These are phyloP conservation scores for Starmerella davenportii DNA, from an alignment of 805 yeast species.

Conservation along the genomic window DNA sequence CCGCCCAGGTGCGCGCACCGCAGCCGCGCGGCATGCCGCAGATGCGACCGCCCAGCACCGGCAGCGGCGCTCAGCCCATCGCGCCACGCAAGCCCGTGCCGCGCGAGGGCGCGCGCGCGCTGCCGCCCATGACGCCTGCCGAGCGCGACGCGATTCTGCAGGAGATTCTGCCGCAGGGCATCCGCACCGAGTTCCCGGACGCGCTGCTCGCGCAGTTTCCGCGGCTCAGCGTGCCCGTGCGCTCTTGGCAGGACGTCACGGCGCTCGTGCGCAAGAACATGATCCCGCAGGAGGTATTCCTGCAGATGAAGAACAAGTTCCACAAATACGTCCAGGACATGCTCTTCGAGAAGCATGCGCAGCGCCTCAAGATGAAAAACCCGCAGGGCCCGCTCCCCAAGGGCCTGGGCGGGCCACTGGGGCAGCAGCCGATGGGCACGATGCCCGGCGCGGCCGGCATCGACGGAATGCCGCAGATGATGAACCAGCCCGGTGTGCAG, in stretches of 20 bases:
- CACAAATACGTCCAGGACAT: constrained; percentile 18
- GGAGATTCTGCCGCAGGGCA: constrained; percentile 16
- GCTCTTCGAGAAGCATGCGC: not conserved
- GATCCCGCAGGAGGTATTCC: constrained; percentile 18
- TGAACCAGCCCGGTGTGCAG: too few species aligned
- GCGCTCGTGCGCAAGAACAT: constrained; percentile 26
- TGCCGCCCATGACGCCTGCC: constrained; percentile 4
- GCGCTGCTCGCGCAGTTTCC: constrained; percentile 50
- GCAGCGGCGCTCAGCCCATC: not conserved
- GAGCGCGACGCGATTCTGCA: constrained; percentile 7
- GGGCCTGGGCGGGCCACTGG: constrained; percentile 7
- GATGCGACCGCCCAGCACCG: not conserved
- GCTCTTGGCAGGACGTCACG: constrained; percentile 66
- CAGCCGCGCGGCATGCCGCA: not conserved
- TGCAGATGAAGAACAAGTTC: constrained; percentile 16
- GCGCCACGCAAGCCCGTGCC: not conserved
- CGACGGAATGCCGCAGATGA: too few species aligned
- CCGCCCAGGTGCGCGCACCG: not conserved
- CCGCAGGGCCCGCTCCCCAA: constrained; percentile 8
- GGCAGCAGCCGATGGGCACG: too few species aligned
- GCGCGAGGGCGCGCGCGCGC: not conserved
- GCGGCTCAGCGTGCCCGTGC: constrained; percentile 56
- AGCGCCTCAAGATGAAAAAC: not conserved
- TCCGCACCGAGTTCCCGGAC: constrained; percentile 52
- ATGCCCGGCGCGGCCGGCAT: too few species aligned